Base-by-base conservation (phyloP, 140 eudicot genomes). In the Ambrosia hybrid region DNA sequence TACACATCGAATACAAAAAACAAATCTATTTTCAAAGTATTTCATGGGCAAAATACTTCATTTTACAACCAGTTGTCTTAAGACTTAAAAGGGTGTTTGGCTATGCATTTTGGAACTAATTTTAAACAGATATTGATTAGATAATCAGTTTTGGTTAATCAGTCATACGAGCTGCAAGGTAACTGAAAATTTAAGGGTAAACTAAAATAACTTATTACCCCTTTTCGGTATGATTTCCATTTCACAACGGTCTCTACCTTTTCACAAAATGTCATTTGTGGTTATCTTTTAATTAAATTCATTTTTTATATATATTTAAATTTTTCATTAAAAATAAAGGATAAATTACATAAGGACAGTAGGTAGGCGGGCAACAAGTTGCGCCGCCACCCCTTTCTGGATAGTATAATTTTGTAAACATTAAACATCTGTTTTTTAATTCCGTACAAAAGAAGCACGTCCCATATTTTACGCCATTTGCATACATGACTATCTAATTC, bases 1-100 rank as follows among this genome's bases (percentile, higher is more conserved):
- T 75, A 85, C 63, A 63, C 76, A 87, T 78, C 57, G 10, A 75
- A 79, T 5, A 43, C 68, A 74, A 57, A 74, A 21, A 55, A 52
- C 34, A 30, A 15, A 51, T 38, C 6, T 33, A 13, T 34, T 45
- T 57, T 68, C 45, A 14, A 38, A 75, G 37, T 21, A 15, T 13
- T 33, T 45, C 57, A 51, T 1, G n/a, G 43, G 36, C 15, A 52
- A 52, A 52, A 38, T 26, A 21, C 21, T 59, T 57, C 51, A 52
- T 45, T 53, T 59, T 63, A 41, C 46, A 72, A 58, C 12, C 4
- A 73, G 5, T 30, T 21, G 11, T 55, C 10, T 43, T 33, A 61
- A 30, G 34, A 30, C 34, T 30, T 30, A 30, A 30, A 61, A 51
- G 56, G 55, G 37, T 45, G 10, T 43, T 48, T 57, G 30, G 30